Evolutionary conservation across 352 stramenopile genomes (phyloP).

Genomic region (Globisporangium splendens): DNA sequence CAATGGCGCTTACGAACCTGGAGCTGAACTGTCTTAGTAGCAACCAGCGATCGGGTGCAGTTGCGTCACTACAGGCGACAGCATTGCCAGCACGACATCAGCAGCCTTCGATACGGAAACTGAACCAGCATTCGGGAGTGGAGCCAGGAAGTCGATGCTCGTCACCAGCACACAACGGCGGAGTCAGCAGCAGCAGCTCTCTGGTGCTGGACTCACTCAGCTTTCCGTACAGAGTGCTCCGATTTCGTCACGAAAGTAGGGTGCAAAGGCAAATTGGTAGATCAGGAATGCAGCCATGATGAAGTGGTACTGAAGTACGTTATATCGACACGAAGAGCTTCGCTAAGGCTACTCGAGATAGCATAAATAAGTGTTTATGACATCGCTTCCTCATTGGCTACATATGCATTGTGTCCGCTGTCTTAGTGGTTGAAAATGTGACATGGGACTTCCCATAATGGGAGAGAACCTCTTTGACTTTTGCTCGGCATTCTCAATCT

Average conservation of each 20-base stretch:
- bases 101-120: constrained; percentile 4
- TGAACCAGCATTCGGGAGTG: neutral
- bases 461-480: too few relatives aligned
- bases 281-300: neutral
- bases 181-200: constrained; percentile 10
- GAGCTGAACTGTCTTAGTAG: neutral
- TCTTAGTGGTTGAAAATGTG: too few relatives aligned
- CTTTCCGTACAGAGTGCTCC: constrained; percentile 7
- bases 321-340: too few relatives aligned
- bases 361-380: too few relatives aligned
- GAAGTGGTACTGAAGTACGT: neutral
- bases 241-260: constrained; percentile 9
- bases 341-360: too few relatives aligned
- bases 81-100: neutral
- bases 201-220: neutral
- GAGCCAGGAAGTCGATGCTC: constrained; percentile 2
- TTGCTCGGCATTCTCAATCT: too few relatives aligned
- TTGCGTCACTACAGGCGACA: neutral
- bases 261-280: neutral
- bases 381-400: too few relatives aligned
- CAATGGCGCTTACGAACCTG: neutral
- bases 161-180: neutral
- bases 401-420: too few relatives aligned
- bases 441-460: too few relatives aligned
- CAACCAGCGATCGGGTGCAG: too few relatives aligned